Conservation (phyloP, 2,329 filamentous ascomycete species). For the Nakataea oryzae region DNA sequence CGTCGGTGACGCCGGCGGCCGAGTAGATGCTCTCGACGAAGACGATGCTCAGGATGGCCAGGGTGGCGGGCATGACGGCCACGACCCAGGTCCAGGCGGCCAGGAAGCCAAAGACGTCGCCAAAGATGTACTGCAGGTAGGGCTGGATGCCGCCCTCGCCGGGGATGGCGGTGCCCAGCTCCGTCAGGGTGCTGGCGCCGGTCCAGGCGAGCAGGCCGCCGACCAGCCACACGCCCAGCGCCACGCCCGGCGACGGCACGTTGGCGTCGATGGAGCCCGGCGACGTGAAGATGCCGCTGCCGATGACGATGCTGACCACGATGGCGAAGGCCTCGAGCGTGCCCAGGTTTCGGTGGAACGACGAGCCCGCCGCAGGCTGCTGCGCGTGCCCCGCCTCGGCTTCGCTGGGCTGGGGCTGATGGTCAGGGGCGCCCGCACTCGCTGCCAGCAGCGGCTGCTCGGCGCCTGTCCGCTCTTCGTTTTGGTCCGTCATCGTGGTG, state of each 20-base stretch:
- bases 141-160: constrained; percentile 55
- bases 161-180: constrained; percentile 52
- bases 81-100: constrained; percentile 58
- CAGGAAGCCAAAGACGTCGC: constrained; percentile 50
- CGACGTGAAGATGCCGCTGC: constrained; percentile 55
- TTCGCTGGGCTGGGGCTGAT: no score
- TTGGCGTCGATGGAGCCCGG: constrained; percentile 53
- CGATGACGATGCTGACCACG: constrained; percentile 53
- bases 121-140: constrained; percentile 50
- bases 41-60: constrained; percentile 54
- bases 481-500: not conserved
- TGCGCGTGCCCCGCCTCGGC: no score
- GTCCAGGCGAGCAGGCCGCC: constrained; percentile 55
- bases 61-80: constrained; percentile 52
- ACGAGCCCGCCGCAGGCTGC: not conserved
- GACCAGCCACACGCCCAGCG: constrained; percentile 49
- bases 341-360: constrained; percentile 28
- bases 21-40: constrained; percentile 52
- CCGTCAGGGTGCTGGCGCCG: constrained; percentile 50
- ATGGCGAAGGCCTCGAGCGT: constrained; percentile 44
- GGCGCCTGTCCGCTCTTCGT: no score
- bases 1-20: constrained; percentile 32
- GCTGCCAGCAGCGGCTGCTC: not conserved
- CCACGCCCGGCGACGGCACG: constrained; percentile 48
- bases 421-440: not conserved